These are phyloP conservation scores for Penicillium sp. DNA, from an alignment of 2,329 filamentous ascomycete species.

Conservation along the genomic window DNA sequence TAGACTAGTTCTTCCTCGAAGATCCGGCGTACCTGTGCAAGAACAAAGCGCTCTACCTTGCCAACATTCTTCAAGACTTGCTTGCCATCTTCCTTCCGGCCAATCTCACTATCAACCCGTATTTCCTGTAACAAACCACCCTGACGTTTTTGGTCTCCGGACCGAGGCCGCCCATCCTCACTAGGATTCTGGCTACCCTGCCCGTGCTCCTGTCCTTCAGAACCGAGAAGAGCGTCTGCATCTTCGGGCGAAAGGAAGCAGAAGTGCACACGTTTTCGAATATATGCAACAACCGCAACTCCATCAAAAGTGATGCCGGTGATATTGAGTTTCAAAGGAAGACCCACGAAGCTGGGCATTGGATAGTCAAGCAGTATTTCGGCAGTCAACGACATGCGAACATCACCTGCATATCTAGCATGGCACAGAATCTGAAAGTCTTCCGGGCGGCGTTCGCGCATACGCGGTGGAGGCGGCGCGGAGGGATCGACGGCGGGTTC, in stretches of 20 bases:
- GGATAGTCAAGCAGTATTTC: slow-evolving; percentile 97
- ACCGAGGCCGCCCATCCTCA: slow-evolving; percentile 36
- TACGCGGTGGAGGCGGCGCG: slow-evolving; percentile 52
- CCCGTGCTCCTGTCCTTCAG: slow-evolving; percentile 44
- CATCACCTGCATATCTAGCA: slow-evolving; percentile 84
- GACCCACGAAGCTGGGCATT: slow-evolving; percentile 96
- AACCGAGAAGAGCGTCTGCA: slow-evolving; percentile 72
- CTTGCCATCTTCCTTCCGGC: slow-evolving; percentile 85
- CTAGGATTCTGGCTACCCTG: slow-evolving; percentile 30
- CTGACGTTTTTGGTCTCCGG: slow-evolving; percentile 52
- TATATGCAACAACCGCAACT: slow-evolving; percentile 88
- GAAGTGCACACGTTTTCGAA: slow-evolving; percentile 85
- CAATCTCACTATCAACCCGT: slow-evolving; percentile 95
- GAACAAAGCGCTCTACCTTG: slow-evolving; percentile 95
- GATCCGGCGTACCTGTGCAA: slow-evolving; percentile 94
- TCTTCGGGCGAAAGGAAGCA: slow-evolving; percentile 95
- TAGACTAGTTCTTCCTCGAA: slow-evolving; percentile 99
- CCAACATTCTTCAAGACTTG: slow-evolving; percentile 98
- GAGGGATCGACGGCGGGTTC: slow-evolving; percentile 25
- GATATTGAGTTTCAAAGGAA: slow-evolving; percentile 91
- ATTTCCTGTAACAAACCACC: slow-evolving; percentile 89
- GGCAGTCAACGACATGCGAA: slow-evolving; percentile 85
- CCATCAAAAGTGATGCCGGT: slow-evolving; percentile 95
- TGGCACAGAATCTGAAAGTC: slow-evolving; percentile 93
- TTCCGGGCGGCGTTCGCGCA: slow-evolving; percentile 76